Evolutionary conservation across 2,329 filamentous ascomycete genomes (phyloP).

Genomic region (Raffaelea deltoideospora): DNA sequence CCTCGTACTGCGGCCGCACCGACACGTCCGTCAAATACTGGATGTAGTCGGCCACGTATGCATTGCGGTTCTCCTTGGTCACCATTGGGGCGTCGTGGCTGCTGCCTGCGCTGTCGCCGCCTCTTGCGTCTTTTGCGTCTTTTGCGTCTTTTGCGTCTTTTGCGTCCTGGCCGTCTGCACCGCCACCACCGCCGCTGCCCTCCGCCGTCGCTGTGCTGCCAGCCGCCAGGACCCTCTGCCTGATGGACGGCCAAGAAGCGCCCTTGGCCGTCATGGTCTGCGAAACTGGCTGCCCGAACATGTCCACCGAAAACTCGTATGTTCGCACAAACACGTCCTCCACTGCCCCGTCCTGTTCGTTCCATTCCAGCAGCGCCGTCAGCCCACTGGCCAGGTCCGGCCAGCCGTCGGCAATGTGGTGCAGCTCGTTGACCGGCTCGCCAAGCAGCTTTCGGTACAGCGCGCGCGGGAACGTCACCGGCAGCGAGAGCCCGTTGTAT

Average conservation of each 20-base stretch:
- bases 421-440: constrained; percentile 50
- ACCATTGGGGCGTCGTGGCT: constrained; percentile 51
- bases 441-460: constrained; percentile 71
- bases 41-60: constrained; percentile 75
- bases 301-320: constrained; percentile 64
- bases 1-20: constrained; percentile 59
- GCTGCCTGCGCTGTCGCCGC: background rate
- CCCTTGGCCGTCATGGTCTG: constrained; percentile 34
- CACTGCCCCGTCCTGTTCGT: constrained; percentile 57
- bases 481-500: constrained; percentile 85
- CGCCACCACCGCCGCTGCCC: constrained; percentile 7
- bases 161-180: background rate
- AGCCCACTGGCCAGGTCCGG: constrained; percentile 65
- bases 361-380: constrained; percentile 59
- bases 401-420: constrained; percentile 80
- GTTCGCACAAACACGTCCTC: constrained; percentile 71
- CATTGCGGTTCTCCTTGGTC: constrained; percentile 61
- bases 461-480: constrained; percentile 72
- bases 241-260: constrained; percentile 42
- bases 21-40: constrained; percentile 68
- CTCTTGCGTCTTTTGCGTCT: constrained; percentile 10
- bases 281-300: constrained; percentile 41
- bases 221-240: constrained; percentile 8
- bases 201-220: constrained; percentile 6
- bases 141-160: background rate